A percentile compares a stretch with the other conserved stretches of the same genome.
These are phyloP conservation scores for Erodium moschatum DNA, from an alignment of 441 rosid species.

Conservation along the genomic window DNA sequence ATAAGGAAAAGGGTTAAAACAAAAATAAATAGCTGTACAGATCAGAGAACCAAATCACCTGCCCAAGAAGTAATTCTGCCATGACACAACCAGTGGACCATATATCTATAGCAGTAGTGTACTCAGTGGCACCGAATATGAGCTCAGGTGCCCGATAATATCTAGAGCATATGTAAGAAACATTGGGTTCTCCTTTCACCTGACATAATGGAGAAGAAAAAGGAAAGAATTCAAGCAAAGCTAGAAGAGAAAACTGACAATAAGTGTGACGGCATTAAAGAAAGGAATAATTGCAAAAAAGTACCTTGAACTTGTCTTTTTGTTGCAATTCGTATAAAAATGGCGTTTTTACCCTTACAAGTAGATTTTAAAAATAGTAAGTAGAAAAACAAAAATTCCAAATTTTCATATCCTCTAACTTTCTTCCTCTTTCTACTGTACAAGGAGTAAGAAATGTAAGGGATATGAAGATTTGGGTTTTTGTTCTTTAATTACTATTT, in stretches of 20 bases:
- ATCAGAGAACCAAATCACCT: slow-evolving; percentile 37
- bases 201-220: slow-evolving; percentile 23
- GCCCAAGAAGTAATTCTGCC: slow-evolving; percentile 98
- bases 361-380: no score
- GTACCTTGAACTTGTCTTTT: no score
- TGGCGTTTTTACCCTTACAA: no score
- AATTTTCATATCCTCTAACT: no score
- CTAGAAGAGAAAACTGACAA: slow-evolving; percentile 12
- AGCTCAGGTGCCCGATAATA: slow-evolving; percentile 98
- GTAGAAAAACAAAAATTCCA: no score
- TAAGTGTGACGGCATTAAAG: neutral
- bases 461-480: no score
- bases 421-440: no score
- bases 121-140: slow-evolving; percentile 95
- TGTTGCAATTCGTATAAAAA: no score
- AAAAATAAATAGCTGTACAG: slow-evolving; percentile 8
- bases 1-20: slow-evolving; percentile 5
- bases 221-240: slow-evolving; percentile 20
- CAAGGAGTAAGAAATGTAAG: no score
- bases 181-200: slow-evolving; percentile 98
- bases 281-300: neutral
- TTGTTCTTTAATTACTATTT: no score
- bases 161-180: slow-evolving; percentile 93
- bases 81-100: slow-evolving; percentile 99
- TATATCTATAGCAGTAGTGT: slow-evolving; percentile 96